Percentiles rank a stretch among this genome's conserved stretches.
Evolutionary conservation across 2,329 filamentous ascomycete genomes (phyloP).

Genomic region (Mycosphaerella arachidis): DNA sequence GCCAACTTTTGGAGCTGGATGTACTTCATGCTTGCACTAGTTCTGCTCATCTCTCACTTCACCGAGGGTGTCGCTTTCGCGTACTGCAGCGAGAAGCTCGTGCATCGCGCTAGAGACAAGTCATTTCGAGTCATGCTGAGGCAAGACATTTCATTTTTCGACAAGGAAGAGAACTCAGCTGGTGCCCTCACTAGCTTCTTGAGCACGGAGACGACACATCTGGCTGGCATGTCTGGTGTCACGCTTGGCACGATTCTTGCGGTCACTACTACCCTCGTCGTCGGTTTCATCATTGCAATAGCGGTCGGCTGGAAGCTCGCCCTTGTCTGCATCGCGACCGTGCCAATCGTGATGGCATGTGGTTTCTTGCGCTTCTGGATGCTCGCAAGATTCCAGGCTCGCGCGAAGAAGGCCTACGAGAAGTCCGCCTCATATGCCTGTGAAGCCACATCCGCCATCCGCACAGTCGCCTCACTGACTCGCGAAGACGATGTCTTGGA

Average conservation of each 20-base stretch:
- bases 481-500: conserved; percentile 75
- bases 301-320: conserved; percentile 83
- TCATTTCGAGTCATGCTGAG: conserved; percentile 85
- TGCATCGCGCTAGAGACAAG: conserved; percentile 74
- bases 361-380: conserved; percentile 88
- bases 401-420: conserved; percentile 75
- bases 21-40: conserved; percentile 78
- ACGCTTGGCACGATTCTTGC: conserved; percentile 83
- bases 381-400: conserved; percentile 71
- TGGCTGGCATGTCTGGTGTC: conserved; percentile 80
- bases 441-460: conserved; percentile 88
- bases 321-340: conserved; percentile 72
- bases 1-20: conserved; percentile 84
- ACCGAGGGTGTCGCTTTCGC: conserved; percentile 72
- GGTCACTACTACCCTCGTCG: conserved; percentile 72
- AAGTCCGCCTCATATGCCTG: conserved; percentile 81
- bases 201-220: conserved; percentile 81
- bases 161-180: conserved; percentile 80
- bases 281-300: conserved; percentile 66
- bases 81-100: conserved; percentile 77
- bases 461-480: conserved; percentile 86
- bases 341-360: conserved; percentile 72
- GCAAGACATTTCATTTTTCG: conserved; percentile 90
- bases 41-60: conserved; percentile 65
- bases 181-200: conserved; percentile 85